Percentiles rank a stretch among this genome's conserved stretches.
Conservation (phyloP, 371 early-diverging fungal species). For the Rhizopus arrhizus region DNA sequence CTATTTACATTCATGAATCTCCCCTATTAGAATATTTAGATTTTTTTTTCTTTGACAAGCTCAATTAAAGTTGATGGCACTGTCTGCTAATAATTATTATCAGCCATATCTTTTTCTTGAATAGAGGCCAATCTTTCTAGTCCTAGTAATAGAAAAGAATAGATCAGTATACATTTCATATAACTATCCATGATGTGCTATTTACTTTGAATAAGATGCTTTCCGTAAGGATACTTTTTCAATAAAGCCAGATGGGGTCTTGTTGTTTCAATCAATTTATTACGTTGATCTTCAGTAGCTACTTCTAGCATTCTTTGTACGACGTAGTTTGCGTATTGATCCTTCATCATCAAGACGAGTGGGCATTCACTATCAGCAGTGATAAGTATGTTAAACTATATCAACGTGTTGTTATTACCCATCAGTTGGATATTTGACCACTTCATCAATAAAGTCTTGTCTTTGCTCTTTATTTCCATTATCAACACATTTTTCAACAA, state of each 20-base stretch:
- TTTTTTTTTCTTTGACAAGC: too few relatives aligned
- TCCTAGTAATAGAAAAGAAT: too few relatives aligned
- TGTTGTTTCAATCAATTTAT: constrained; percentile 79
- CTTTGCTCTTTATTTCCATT: constrained; percentile 76
- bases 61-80: too few relatives aligned
- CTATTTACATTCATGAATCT: too few relatives aligned
- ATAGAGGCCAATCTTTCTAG: too few relatives aligned
- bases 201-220: constrained; percentile 84
- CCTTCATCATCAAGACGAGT: constrained; percentile 93
- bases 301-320: constrained; percentile 99
- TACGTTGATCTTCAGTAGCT: constrained; percentile 84
- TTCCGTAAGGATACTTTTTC: constrained; percentile 95
- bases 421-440: constrained; percentile 67
- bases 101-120: too few relatives aligned
- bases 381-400: neutral
- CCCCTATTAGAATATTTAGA: too few relatives aligned
- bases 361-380: constrained; percentile 34
- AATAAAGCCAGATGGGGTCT: constrained; percentile 85
- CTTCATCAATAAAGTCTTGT: constrained; percentile 84
- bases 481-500: constrained; percentile 95
- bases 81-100: too few relatives aligned
- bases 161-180: too few relatives aligned
- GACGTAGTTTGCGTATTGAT: constrained; percentile 99
- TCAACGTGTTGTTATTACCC: constrained; percentile 46
- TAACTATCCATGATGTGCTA: too few relatives aligned